Conservation (phyloP, 257 asterid species). For the Solanum corneliomulleri region DNA sequence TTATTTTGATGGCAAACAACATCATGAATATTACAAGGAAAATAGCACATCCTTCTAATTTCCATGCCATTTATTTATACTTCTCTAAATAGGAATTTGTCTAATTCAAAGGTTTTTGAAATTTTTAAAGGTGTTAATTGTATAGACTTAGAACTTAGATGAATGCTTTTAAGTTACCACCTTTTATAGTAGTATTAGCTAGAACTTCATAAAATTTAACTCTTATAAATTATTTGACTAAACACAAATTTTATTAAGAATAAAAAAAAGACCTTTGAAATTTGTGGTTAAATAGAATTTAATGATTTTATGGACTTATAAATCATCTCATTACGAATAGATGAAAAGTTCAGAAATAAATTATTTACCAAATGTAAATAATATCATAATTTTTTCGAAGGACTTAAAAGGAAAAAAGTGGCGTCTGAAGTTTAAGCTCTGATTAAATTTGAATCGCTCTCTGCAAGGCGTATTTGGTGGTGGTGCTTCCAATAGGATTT, state of each 20-base stretch:
- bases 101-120: neutral
- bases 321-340: too few species aligned
- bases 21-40: neutral
- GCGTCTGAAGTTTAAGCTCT: too few species aligned
- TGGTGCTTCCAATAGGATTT: accelerated
- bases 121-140: neutral
- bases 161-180: neutral
- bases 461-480: too few species aligned
- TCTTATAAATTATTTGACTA: neutral
- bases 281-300: too few species aligned
- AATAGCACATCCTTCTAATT: neutral
- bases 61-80: neutral
- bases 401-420: neutral
- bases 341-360: too few species aligned
- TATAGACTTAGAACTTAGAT: neutral
- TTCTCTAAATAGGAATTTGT: neutral
- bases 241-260: too few species aligned
- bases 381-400: too few species aligned
- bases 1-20: neutral
- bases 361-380: too few species aligned
- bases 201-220: neutral
- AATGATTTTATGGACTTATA: neutral
- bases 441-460: too few species aligned
- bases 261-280: too few species aligned
- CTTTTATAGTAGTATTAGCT: neutral